Conservation (phyloP, 208 protist genomes). For the Crithidia expoeki region DNA sequence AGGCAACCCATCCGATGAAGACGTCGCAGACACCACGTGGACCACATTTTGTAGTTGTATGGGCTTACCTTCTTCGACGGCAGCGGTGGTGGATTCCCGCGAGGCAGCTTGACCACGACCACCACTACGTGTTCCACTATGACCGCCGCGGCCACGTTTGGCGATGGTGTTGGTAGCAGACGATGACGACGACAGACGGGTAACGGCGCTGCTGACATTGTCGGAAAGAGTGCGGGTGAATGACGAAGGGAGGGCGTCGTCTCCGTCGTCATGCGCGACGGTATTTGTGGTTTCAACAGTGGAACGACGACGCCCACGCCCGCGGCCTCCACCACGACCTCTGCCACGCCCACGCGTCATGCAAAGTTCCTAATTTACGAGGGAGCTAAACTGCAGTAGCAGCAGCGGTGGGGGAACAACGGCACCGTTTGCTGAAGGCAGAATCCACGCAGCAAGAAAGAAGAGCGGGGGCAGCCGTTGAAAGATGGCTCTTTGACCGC, state of each 20-base stretch:
- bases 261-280: not conserved
- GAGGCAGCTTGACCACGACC: not conserved
- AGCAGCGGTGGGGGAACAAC: too few relatives aligned
- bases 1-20: not conserved
- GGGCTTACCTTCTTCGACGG: too few relatives aligned
- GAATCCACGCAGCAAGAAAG: too few relatives aligned
- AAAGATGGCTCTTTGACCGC: too few relatives aligned
- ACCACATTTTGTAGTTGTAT: too few relatives aligned
- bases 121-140: not conserved
- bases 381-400: not conserved
- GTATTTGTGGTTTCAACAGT: not conserved
- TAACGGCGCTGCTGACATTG: not conserved
- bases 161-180: not conserved
- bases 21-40: not conserved
- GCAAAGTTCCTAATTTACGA: not conserved
- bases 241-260: not conserved
- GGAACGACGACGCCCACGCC: conserved; percentile 1
- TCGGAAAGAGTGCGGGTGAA: not conserved
- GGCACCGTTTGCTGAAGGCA: too few relatives aligned
- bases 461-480: too few relatives aligned
- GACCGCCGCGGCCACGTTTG: conserved; percentile 14
- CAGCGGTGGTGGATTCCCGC: not conserved
- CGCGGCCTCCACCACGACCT: conserved; percentile 24
- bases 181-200: not conserved
- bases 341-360: conserved; percentile 38